phyloP scores from a whole-genome alignment of 2,329 filamentous ascomycete species.

The Paramyrothecium sp. region DNA sequence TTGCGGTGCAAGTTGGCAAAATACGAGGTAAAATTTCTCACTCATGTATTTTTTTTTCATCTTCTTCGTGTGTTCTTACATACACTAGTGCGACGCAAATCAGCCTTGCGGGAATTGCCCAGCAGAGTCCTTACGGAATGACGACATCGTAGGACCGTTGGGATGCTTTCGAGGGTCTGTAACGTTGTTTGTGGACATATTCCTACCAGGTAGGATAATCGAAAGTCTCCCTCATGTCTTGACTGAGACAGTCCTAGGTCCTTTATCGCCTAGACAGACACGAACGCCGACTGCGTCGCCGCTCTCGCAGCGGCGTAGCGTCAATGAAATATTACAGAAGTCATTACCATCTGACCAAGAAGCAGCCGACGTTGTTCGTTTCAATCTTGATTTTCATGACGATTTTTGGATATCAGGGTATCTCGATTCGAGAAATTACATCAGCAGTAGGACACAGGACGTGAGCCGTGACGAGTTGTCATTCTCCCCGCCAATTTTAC shows the following conservation, averaged over 20 bases:
- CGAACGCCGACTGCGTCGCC: constrained; percentile 52
- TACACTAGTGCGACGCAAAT: constrained; percentile 48
- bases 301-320: constrained; percentile 43
- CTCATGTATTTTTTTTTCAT: not conserved
- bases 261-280: constrained; percentile 45
- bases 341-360: constrained; percentile 41
- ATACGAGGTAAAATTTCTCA: constrained; percentile 36
- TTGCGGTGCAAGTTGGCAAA: constrained; percentile 49
- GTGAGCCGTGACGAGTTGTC: constrained; percentile 30
- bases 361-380: constrained; percentile 38
- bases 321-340: constrained; percentile 52
- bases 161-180: constrained; percentile 52
- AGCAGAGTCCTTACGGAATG: constrained; percentile 29
- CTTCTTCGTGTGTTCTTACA: not conserved
- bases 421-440: constrained; percentile 29
- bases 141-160: constrained; percentile 46
- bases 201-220: constrained; percentile 42
- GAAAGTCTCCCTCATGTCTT: constrained; percentile 12
- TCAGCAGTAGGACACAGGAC: constrained; percentile 11
- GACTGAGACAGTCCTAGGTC: constrained; percentile 27
- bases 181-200: constrained; percentile 43
- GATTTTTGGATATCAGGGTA: constrained; percentile 59
- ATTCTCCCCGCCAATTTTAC: constrained; percentile 47
- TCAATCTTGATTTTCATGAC: constrained; percentile 52
- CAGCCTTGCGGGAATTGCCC: constrained; percentile 48